Conservation (phyloP, 805 yeast species). For the Kazachstania martiniae region DNA sequence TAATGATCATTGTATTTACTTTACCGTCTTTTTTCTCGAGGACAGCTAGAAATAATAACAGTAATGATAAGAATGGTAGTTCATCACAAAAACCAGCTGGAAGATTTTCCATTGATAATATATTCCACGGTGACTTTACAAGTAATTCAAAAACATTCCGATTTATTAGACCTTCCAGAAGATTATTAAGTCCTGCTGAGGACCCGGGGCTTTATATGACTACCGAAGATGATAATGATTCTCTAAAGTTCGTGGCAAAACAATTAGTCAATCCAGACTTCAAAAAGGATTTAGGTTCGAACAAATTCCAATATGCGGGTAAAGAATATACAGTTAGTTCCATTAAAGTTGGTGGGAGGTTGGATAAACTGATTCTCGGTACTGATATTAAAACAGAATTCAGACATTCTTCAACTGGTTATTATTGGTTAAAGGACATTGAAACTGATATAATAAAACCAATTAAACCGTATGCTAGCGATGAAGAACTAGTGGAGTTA, state of each 20-base stretch:
- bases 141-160: conserved; percentile 14
- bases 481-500: conserved; percentile 14
- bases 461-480: conserved; percentile 13
- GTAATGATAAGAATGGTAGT: not conserved
- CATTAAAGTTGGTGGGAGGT: conserved; percentile 34
- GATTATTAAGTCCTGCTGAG: conserved; percentile 12
- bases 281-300: conserved; percentile 14
- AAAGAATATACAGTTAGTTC: conserved; percentile 30
- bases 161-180: conserved; percentile 19
- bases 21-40: conserved; percentile 1
- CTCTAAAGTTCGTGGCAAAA: conserved; percentile 16
- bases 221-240: conserved; percentile 7
- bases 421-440: conserved; percentile 53
- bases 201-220: conserved; percentile 38
- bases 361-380: conserved; percentile 41
- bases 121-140: conserved; percentile 20
- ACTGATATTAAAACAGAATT: conserved; percentile 44
- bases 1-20: conserved; percentile 1
- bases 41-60: not conserved
- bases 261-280: conserved; percentile 24
- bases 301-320: conserved; percentile 34
- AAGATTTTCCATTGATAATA: conserved; percentile 13
- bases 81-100: conserved; percentile 1
- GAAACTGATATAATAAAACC: conserved; percentile 26
- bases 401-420: conserved; percentile 58